Evolutionary conservation across 345 rosid species (phyloP).

Genomic region (Hibiscus mutabilis): DNA sequence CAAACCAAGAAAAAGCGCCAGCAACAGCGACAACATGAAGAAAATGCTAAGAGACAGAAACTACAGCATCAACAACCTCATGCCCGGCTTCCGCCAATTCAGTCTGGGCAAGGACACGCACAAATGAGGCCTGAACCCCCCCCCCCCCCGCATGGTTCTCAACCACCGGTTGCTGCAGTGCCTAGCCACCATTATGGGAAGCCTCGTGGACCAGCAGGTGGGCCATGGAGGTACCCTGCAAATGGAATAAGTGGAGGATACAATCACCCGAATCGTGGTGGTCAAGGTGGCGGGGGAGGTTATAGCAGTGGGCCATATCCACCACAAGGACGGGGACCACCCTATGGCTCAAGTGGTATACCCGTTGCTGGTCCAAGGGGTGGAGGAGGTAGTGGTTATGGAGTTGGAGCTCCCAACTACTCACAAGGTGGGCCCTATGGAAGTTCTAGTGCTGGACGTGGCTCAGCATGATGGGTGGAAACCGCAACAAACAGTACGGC

Average conservation of each 20-base stretch:
- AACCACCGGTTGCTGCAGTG: constrained; percentile 63
- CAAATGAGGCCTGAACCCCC: constrained; percentile 39
- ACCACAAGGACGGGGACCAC: constrained; percentile 60
- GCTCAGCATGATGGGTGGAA: constrained; percentile 80
- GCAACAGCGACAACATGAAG: constrained; percentile 81
- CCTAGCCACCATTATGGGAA: constrained; percentile 66
- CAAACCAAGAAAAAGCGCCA: constrained; percentile 94
- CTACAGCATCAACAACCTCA: constrained; percentile 78
- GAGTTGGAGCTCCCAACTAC: constrained; percentile 63
- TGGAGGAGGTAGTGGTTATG: constrained; percentile 59
- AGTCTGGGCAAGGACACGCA: constrained; percentile 65
- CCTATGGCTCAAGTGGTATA: constrained; percentile 57
- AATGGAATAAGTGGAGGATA: constrained; percentile 53
- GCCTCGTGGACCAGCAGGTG: constrained; percentile 69
- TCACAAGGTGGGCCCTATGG: constrained; percentile 70
- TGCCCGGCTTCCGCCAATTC: constrained; percentile 72
- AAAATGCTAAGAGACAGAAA: constrained; percentile 80
- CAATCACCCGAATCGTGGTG: constrained; percentile 37
- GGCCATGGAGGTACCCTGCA: constrained; percentile 58
- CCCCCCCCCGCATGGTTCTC: constrained; percentile 51
- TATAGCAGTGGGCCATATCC: constrained; percentile 70
- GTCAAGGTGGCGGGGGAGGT: constrained; percentile 34
- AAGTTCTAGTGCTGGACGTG: constrained; percentile 62
- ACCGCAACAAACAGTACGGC: constrained; percentile 75
- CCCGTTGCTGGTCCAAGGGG: constrained; percentile 55